These are phyloP conservation scores for Aspergillus conjunctus DNA, from an alignment of 495 filamentous ascomycete species.

Conservation along the genomic window DNA sequence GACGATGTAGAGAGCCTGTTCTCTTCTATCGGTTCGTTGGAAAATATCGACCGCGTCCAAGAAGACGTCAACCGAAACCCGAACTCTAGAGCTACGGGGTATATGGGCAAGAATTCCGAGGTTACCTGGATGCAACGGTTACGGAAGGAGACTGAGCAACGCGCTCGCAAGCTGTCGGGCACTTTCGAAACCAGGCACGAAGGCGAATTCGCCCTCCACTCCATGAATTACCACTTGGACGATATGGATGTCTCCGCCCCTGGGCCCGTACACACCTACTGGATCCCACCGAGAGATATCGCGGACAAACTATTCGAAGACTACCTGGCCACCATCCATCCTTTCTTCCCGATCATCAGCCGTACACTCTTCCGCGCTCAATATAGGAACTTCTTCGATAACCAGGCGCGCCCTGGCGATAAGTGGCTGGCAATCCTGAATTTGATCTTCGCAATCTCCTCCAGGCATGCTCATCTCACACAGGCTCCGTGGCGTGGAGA, in stretches of 20 bases:
- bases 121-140: slow-evolving; percentile 62
- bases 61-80: slow-evolving; percentile 61
- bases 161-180: slow-evolving; percentile 36
- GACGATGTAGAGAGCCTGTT: slow-evolving; percentile 32
- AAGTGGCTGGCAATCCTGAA: slow-evolving; percentile 67
- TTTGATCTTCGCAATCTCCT: slow-evolving; percentile 65
- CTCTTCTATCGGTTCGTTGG: slow-evolving; percentile 63
- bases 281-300: slow-evolving; percentile 53
- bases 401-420: slow-evolving; percentile 42
- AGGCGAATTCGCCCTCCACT: slow-evolving; percentile 39
- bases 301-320: slow-evolving; percentile 58
- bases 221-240: slow-evolving; percentile 61
- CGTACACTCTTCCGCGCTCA: slow-evolving; percentile 49
- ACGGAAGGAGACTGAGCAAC: slow-evolving; percentile 40
- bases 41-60: slow-evolving; percentile 60
- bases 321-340: slow-evolving; percentile 62
- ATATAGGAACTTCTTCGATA: slow-evolving; percentile 48
- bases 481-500: slow-evolving; percentile 52
- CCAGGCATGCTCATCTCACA: slow-evolving; percentile 58
- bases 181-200: slow-evolving; percentile 35
- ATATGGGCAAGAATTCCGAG: slow-evolving; percentile 67
- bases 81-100: slow-evolving; percentile 57
- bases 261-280: slow-evolving; percentile 53
- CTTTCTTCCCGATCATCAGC: slow-evolving; percentile 62
- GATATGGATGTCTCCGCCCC: slow-evolving; percentile 53